Evolutionary conservation across 768 basidiomycete species (phyloP).

Genomic region (Suillus clintonianus): DNA sequence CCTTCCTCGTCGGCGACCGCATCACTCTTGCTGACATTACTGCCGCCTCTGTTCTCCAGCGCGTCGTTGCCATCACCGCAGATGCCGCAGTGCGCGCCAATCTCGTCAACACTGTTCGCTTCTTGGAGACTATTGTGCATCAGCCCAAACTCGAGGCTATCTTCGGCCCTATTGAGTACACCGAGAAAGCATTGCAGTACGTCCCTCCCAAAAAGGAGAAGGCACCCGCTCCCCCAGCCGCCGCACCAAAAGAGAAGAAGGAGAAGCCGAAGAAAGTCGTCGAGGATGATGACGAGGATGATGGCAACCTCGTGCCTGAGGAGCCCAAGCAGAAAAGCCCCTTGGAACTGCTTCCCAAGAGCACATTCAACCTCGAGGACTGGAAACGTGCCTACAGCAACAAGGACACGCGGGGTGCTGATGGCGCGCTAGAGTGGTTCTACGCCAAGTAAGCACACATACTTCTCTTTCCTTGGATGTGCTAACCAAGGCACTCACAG

Average conservation of each 20-base stretch:
- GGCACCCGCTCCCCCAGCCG: slow-evolving; percentile 42
- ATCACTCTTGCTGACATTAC: slow-evolving; percentile 90
- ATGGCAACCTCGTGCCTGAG: slow-evolving; percentile 67
- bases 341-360: slow-evolving; percentile 87
- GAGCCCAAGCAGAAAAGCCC: slow-evolving; percentile 96
- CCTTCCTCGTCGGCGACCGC: slow-evolving; percentile 92
- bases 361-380: slow-evolving; percentile 87
- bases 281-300: slow-evolving; percentile 69
- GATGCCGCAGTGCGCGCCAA: slow-evolving; percentile 69
- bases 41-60: slow-evolving; percentile 60
- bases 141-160: slow-evolving; percentile 74
- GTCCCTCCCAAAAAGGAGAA: slow-evolving; percentile 77
- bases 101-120: slow-evolving; percentile 78
- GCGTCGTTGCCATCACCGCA: slow-evolving; percentile 54
- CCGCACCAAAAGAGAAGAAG: slow-evolving; percentile 52
- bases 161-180: slow-evolving; percentile 59
- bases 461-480: neutral
- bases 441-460: slow-evolving; percentile 75
- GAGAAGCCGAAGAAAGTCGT: slow-evolving; percentile 57
- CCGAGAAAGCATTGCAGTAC: slow-evolving; percentile 72
- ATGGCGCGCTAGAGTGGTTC: slow-evolving; percentile 92
- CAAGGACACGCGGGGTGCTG: slow-evolving; percentile 88
- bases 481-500: slow-evolving; percentile 39
- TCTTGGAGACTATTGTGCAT: slow-evolving; percentile 85
- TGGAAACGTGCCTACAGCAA: slow-evolving; percentile 99